Evolutionary conservation across 2,329 filamentous ascomycete genomes (phyloP), one percentile per base, ranked within the genome.

Genomic region (Tolypocladium album): DNA sequence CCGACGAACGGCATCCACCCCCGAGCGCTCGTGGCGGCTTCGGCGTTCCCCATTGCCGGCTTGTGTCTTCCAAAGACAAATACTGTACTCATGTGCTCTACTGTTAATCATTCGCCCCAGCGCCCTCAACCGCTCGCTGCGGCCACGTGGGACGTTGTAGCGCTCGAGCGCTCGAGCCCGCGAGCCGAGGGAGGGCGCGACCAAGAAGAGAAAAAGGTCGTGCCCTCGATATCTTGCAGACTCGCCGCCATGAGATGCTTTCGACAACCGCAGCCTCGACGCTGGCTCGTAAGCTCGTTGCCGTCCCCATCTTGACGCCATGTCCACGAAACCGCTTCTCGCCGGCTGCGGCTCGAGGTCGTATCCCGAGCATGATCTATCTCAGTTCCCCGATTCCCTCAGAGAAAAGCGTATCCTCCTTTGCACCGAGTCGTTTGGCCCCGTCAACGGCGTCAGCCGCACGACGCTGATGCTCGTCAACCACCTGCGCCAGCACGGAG

Each of bases 361-460:
- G 34, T 66, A 64, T 47, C 64, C 65, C 45, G 66, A 67, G 11
- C 75, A 77, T 64, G 75, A 81, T 61, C 67, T 78, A 58, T 71
- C 76, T 13, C 63, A 70, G 45, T 83, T 83, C 62, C 80, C 80
- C 0, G 50, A 68, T 1, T 67, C 74, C 11, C 76, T 89, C n/a
- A 72, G 76, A 43, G 84, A 83, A 12, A 86, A 84, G 70, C 81
- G 81, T 63, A 79, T 89, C 62, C 73, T 89, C 9, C 79, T 89
- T 9, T 87, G 86, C 62, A 89, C 86, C 17, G 87, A 89, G 69
- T 89, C 86, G 0, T 86, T 88, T 61, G 87, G 86, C 3, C 87
- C 87, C 0, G 84, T 89, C 68, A 89, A 89, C 67, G 87, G 87
- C n/a, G 87, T 89, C 55, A 88, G 84, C 66, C 79, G 86, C 62